phyloP scores from a whole-genome alignment of 345 rosid species.

The Draba incana region DNA sequence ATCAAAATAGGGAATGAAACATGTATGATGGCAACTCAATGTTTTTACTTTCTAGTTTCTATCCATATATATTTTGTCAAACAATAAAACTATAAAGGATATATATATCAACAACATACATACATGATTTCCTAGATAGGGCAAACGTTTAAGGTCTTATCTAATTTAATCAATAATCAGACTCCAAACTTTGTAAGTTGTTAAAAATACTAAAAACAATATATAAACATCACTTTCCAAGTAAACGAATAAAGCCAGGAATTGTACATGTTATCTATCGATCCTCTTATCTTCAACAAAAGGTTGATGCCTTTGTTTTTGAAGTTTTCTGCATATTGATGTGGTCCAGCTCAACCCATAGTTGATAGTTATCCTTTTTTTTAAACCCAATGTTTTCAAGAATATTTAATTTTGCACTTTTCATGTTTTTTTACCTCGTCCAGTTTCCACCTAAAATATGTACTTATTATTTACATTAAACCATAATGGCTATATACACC shows the following conservation, averaged over 20 bases:
- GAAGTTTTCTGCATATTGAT: constrained; percentile 36
- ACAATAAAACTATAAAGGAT: neutral
- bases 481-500: neutral
- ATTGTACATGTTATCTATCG: constrained; percentile 35
- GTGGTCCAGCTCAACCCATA: constrained; percentile 40
- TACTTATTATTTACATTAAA: neutral
- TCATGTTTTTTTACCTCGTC: neutral
- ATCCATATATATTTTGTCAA: neutral
- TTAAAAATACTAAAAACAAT: constrained; percentile 10
- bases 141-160: constrained; percentile 2
- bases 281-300: constrained; percentile 40
- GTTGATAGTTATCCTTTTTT: constrained; percentile 23
- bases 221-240: constrained; percentile 35
- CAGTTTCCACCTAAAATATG: neutral
- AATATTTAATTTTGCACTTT: neutral
- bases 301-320: constrained; percentile 40
- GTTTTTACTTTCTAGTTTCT: too few species aligned
- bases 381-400: neutral
- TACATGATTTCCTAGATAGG: constrained; percentile 7
- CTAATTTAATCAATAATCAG: constrained; percentile 1
- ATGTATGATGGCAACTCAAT: neutral
- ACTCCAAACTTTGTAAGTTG: neutral
- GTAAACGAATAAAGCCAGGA: constrained; percentile 33
- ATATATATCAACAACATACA: neutral
- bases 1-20: too few species aligned